phyloP scores from a whole-genome alignment of 768 basidiomycete species.

The Boletus insuetus region DNA sequence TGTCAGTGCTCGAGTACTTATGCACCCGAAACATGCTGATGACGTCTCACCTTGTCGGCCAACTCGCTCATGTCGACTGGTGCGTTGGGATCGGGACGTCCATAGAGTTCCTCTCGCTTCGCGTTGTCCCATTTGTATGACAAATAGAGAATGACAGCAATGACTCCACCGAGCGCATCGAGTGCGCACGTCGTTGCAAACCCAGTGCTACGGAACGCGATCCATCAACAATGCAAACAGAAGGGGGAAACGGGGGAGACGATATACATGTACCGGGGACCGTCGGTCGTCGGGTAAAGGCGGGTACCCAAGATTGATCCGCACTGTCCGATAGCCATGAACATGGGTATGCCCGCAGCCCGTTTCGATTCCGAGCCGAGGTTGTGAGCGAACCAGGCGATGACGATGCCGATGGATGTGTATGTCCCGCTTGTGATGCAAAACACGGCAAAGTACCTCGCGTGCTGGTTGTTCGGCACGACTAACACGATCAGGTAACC shows the following conservation, averaged over 20 bases:
- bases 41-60: conserved; percentile 57
- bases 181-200: conserved; percentile 49
- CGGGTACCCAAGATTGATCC: conserved; percentile 77
- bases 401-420: conserved; percentile 67
- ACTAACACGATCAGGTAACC: conserved; percentile 63
- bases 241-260: not conserved
- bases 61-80: conserved; percentile 59
- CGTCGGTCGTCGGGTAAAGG: conserved; percentile 61
- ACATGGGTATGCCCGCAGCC: conserved; percentile 72
- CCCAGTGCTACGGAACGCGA: conserved; percentile 39
- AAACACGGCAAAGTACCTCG: conserved; percentile 76
- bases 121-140: conserved; percentile 65
- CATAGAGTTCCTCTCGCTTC: conserved; percentile 49
- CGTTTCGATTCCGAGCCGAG: conserved; percentile 76
- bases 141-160: conserved; percentile 48
- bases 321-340: conserved; percentile 79
- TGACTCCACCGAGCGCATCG: conserved; percentile 10
- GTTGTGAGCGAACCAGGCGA: conserved; percentile 81
- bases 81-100: conserved; percentile 42
- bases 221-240: not conserved
- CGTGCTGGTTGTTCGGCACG: conserved; percentile 52
- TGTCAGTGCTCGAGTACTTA: not conserved
- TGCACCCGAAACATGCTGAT: not conserved
- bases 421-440: conserved; percentile 78
- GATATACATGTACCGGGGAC: conserved; percentile 63